phyloP scores from a whole-genome alignment of 306 rosid species.

The Betula pendula region DNA sequence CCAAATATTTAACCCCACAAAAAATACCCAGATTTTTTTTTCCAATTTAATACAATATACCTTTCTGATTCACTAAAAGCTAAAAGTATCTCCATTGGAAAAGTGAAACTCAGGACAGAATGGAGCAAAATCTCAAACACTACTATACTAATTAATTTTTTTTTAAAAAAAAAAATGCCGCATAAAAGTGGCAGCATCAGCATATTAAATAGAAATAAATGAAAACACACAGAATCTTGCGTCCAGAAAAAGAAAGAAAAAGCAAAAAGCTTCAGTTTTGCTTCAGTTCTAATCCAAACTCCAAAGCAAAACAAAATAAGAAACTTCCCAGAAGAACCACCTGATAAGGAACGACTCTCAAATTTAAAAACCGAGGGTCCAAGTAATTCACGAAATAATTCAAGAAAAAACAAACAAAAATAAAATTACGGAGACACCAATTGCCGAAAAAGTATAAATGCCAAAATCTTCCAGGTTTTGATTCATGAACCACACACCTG shows the following conservation, averaged over 20 bases:
- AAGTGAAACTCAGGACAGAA: conserved; percentile 16
- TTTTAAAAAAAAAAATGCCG: conserved; percentile 22
- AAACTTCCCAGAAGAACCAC: conserved; percentile 20
- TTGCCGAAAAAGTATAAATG: neutral
- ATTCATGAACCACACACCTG: conserved; percentile 50
- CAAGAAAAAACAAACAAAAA: neutral
- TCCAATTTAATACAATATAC: conserved; percentile 19
- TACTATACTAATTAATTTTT: conserved; percentile 9
- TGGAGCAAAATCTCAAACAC: conserved; percentile 27
- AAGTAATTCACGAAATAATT: neutral
- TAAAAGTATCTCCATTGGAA: conserved; percentile 27
- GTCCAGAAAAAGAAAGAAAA: conserved; percentile 35
- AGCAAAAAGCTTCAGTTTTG: conserved; percentile 39
- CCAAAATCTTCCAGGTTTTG: conserved; percentile 1
- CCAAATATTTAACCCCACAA: neutral
- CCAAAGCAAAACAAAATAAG: neutral
- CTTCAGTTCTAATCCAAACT: conserved; percentile 44
- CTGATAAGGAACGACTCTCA: neutral
- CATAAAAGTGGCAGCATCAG: conserved; percentile 19
- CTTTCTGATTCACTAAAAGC: conserved; percentile 34
- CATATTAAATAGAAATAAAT: conserved; percentile 21
- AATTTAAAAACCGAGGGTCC: neutral
- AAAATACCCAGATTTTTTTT: neutral
- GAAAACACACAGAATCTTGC: conserved; percentile 31
- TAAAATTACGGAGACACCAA: neutral